These are phyloP conservation scores for Sporothrix schenckii DNA, from an alignment of 2,329 filamentous ascomycete genomes.

Conservation along the genomic window DNA sequence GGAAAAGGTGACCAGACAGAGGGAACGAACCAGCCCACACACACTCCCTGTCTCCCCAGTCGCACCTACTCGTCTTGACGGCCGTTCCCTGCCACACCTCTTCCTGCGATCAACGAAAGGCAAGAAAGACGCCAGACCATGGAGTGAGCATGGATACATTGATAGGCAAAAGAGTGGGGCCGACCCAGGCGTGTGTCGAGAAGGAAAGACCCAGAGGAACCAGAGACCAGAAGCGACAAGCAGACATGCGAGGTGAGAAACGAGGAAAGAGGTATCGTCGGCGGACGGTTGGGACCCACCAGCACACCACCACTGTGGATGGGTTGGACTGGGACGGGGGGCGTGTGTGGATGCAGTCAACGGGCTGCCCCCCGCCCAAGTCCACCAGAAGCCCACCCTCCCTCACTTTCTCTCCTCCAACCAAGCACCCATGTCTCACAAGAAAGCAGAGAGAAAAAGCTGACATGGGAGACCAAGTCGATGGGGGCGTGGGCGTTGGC, in stretches of 20 bases:
- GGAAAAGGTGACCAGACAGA: constrained; percentile 24
- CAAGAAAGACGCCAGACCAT: constrained; percentile 35
- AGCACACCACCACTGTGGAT: constrained; percentile 28
- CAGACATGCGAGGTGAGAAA: not conserved
- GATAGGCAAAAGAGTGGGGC: constrained; percentile 42
- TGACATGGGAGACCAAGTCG: constrained; percentile 5
- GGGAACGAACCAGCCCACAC: constrained; percentile 24
- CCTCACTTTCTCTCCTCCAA: constrained; percentile 26
- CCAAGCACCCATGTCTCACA: constrained; percentile 28
- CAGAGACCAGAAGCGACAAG: constrained; percentile 2
- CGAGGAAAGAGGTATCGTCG: constrained; percentile 27
- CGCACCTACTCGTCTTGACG: constrained; percentile 20
- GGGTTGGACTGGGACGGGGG: constrained; percentile 31
- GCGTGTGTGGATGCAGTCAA: constrained; percentile 29
- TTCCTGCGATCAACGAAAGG: constrained; percentile 45
- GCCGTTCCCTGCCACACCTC: constrained; percentile 43
- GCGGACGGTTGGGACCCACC: constrained; percentile 35
- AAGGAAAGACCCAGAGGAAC: constrained; percentile 23
- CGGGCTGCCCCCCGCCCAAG: constrained; percentile 17
- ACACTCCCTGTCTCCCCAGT: constrained; percentile 11
- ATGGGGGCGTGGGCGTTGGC: constrained; percentile 15
- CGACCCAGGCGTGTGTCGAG: constrained; percentile 24
- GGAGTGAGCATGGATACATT: constrained; percentile 37
- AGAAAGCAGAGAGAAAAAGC: constrained; percentile 15
- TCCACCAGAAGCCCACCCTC: constrained; percentile 26